Percentiles rank a stretch among this genome's conserved stretches.
Evolutionary conservation across 2,329 filamentous ascomycete genomes (phyloP).

Genomic region (Epichloe amarillans): DNA sequence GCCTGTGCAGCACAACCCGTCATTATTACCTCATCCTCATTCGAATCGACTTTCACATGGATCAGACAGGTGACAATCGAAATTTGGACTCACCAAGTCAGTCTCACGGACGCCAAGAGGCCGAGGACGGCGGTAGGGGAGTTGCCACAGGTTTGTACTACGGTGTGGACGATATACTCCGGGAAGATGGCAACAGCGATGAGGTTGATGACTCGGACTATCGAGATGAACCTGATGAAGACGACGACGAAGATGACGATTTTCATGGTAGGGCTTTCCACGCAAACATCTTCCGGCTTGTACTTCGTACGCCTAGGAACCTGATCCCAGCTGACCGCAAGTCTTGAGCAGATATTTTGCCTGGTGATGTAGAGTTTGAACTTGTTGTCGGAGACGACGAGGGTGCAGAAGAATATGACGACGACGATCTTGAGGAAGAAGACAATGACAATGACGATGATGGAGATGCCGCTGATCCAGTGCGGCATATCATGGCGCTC

Average conservation of each 20-base stretch:
- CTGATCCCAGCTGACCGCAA: neutral
- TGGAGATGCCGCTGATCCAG: constrained; percentile 15
- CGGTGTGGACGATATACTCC: constrained; percentile 3
- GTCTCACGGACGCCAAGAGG: neutral
- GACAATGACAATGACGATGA: constrained; percentile 11
- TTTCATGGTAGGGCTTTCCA: constrained; percentile 8
- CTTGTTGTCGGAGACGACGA: constrained; percentile 11
- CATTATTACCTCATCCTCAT: no score
- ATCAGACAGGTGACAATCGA: neutral
- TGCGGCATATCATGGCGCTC: constrained; percentile 22
- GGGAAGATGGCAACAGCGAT: constrained; percentile 6
- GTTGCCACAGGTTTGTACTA: constrained; percentile 15
- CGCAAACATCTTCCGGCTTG: neutral
- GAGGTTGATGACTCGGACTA: constrained; percentile 8
- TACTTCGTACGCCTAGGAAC: neutral
- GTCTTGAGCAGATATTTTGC: neutral
- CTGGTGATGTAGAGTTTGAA: constrained; percentile 10
- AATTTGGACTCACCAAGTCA: neutral
- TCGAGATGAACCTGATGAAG: constrained; percentile 10
- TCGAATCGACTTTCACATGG: neutral
- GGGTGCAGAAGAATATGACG: constrained; percentile 9
- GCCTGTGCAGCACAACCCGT: neutral
- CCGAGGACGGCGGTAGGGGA: constrained; percentile 7
- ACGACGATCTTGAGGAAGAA: constrained; percentile 14
- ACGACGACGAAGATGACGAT: constrained; percentile 10